phyloP scores from a whole-genome alignment of 768 basidiomycete species.

The Gloeophyllum trabeum region DNA sequence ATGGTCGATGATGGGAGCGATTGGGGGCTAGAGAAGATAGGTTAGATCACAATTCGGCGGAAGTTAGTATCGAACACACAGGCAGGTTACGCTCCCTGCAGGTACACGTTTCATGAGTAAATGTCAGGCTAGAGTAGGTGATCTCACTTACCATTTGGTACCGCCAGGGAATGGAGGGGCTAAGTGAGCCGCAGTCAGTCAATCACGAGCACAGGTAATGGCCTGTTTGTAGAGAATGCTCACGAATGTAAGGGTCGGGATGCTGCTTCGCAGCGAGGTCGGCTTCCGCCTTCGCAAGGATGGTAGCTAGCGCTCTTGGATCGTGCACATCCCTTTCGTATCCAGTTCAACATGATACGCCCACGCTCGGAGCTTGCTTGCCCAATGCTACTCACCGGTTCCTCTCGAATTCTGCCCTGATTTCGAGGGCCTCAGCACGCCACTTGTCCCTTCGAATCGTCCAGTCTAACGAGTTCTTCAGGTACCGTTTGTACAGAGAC shows the following conservation, averaged over 20 bases:
- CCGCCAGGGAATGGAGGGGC: constrained; percentile 80
- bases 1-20: constrained; percentile 60
- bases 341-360: background rate
- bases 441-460: constrained; percentile 76
- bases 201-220: constrained; percentile 1
- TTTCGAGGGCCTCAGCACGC: constrained; percentile 74
- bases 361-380: background rate
- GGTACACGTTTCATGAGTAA: no score
- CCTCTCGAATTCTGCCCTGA: constrained; percentile 86
- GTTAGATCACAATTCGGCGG: background rate
- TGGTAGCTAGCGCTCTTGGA: constrained; percentile 67
- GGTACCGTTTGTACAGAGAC: constrained; percentile 79
- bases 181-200: constrained; percentile 17
- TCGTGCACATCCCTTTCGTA: constrained; percentile 80
- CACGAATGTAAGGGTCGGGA: constrained; percentile 91
- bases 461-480: constrained; percentile 89
- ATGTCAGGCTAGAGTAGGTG: no score
- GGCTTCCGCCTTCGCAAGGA: constrained; percentile 75
- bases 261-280: constrained; percentile 56
- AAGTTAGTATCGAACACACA: constrained; percentile 30
- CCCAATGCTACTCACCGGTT: constrained; percentile 54
- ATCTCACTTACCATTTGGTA: constrained; percentile 78
- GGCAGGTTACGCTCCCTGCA: constrained; percentile 75
- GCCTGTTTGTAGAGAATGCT: constrained; percentile 22
- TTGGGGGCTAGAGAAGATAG: constrained; percentile 45